phyloP scores from a whole-genome alignment of 495 filamentous ascomycete species.

The Choiromyces venosus region DNA sequence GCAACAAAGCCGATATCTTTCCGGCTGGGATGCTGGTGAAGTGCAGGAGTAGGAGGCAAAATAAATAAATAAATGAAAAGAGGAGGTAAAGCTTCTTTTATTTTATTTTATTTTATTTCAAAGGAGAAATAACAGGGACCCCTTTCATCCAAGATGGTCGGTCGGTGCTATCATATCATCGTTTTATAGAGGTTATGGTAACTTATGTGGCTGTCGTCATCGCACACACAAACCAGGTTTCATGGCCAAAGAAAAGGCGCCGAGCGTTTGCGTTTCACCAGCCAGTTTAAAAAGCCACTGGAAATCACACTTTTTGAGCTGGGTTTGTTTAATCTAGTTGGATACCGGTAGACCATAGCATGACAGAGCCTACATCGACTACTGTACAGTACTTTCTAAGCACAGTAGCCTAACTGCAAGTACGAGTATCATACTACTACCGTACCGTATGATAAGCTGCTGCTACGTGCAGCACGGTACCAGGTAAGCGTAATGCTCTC shows the following conservation, averaged over 20 bases:
- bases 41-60: neutral
- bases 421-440: neutral
- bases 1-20: neutral
- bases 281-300: neutral
- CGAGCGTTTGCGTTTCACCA: neutral
- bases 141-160: neutral
- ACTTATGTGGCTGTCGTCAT: constrained; percentile 2
- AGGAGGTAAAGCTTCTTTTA: neutral
- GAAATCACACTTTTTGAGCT: neutral
- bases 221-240: neutral
- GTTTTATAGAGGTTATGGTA: neutral
- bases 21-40: neutral
- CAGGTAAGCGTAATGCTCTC: neutral
- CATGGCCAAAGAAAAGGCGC: neutral
- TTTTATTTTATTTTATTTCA: neutral
- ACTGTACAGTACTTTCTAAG: no score
- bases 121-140: neutral
- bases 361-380: neutral
- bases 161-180: neutral
- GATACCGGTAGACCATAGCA: neutral
- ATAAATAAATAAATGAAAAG: neutral
- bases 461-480: neutral
- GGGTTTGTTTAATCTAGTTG: neutral
- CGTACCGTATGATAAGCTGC: neutral
- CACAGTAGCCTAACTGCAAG: no score